Conservation (phyloP, 257 asterid genomes). For the Penstemon barbatus region DNA sequence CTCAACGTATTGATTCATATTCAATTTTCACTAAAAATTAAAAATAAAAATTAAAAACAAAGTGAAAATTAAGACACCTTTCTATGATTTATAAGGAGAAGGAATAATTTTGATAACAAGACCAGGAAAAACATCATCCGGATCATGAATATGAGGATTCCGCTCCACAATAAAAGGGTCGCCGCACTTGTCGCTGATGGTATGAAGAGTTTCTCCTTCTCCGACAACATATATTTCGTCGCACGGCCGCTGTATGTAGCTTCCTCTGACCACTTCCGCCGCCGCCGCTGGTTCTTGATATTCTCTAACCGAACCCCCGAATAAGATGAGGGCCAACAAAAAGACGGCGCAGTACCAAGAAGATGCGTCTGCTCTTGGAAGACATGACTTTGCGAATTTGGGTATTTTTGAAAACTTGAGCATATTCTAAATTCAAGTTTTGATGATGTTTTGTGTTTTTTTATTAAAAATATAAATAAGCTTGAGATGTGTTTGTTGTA, state of each 20-base stretch:
- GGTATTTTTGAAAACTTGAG: background rate
- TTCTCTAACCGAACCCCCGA: conserved; percentile 30
- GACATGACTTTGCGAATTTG: background rate
- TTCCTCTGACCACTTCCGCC: conserved; percentile 17
- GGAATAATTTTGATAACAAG: conserved; percentile 33
- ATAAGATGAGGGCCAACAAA: conserved; percentile 31
- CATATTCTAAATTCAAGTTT: background rate
- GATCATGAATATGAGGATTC: conserved; percentile 39
- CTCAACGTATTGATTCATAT: too few relatives aligned
- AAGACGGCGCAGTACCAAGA: conserved; percentile 41
- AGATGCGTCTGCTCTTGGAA: conserved; percentile 33
- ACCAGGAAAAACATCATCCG: conserved; percentile 42
- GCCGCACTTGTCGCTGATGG: conserved; percentile 38
- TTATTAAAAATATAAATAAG: too few relatives aligned
- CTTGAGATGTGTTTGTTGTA: too few relatives aligned
- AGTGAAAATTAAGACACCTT: too few relatives aligned
- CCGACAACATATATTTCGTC: conserved; percentile 33
- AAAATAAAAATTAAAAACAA: background rate
- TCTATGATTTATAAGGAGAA: too few relatives aligned
- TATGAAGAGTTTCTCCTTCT: conserved; percentile 43
- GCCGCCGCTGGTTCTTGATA: conserved; percentile 11
- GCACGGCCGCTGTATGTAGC: conserved; percentile 28
- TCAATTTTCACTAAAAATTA: background rate
- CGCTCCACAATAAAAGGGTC: conserved; percentile 38
- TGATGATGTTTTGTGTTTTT: too few relatives aligned